These are phyloP conservation scores for Coniochaeta pulveracea DNA, from an alignment of 2,329 filamentous ascomycete genomes.

Conservation along the genomic window DNA sequence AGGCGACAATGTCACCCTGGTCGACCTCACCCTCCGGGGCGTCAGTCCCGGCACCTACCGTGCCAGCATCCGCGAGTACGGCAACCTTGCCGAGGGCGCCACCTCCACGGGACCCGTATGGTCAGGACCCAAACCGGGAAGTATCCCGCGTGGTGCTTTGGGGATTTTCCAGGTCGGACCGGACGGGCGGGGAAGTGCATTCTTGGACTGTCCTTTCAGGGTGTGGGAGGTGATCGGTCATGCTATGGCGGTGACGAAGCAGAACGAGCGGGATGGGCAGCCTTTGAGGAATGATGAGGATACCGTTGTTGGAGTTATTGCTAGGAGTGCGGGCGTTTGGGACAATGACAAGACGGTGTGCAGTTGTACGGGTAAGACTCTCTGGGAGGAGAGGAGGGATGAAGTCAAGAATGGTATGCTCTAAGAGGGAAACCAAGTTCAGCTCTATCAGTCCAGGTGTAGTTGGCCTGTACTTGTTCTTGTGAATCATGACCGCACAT, in stretches of 20 bases:
- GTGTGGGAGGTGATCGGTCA: slow-evolving; percentile 96
- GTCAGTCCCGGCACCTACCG: slow-evolving; percentile 71
- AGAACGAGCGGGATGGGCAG: slow-evolving; percentile 43
- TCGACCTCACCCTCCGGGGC: slow-evolving; percentile 81
- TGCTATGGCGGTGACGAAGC: slow-evolving; percentile 72
- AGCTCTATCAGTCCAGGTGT: too few relatives aligned
- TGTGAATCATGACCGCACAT: too few relatives aligned
- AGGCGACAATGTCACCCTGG: slow-evolving; percentile 61
- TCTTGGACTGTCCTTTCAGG: slow-evolving; percentile 71
- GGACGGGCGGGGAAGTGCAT: slow-evolving; percentile 66
- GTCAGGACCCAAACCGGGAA: slow-evolving; percentile 30
- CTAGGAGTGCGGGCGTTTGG: slow-evolving; percentile 94
- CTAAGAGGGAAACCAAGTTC: too few relatives aligned
- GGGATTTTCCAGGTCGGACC: slow-evolving; percentile 66
- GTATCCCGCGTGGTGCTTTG: slow-evolving; percentile 51
- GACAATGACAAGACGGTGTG: slow-evolving; percentile 98
- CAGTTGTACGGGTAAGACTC: slow-evolving; percentile 92
- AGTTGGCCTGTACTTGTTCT: too few relatives aligned
- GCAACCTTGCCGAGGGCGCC: slow-evolving; percentile 78
- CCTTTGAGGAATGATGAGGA: slow-evolving; percentile 65
- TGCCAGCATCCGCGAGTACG: slow-evolving; percentile 75
- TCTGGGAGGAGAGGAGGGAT: slow-evolving; percentile 94
- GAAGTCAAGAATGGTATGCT: slow-evolving; percentile 86
- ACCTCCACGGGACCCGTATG: slow-evolving; percentile 75
- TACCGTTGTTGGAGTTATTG: slow-evolving; percentile 87